phyloP scores from a whole-genome alignment of 495 filamentous ascomycete genomes.

The Aspergillus sclerotioniger region DNA sequence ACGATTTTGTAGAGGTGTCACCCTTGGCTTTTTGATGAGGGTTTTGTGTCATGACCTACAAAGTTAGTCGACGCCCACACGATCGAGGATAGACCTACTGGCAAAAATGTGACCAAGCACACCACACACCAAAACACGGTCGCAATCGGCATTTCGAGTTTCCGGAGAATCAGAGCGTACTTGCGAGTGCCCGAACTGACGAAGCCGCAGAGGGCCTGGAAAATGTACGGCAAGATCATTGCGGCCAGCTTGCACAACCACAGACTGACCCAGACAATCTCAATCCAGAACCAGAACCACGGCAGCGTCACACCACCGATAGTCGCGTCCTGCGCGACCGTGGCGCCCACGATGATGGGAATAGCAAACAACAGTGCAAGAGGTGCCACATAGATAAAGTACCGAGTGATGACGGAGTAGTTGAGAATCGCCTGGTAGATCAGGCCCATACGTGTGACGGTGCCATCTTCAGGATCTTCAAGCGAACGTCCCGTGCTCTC shows the following conservation, averaged over 20 bases:
- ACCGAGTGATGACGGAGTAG: slow-evolving; percentile 83
- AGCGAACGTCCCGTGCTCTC: slow-evolving; percentile 40
- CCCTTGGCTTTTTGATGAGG: slow-evolving; percentile 28
- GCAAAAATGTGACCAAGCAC: slow-evolving; percentile 73
- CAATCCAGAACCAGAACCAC: slow-evolving; percentile 87
- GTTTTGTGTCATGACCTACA: slow-evolving; percentile 55
- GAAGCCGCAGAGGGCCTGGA: slow-evolving; percentile 84
- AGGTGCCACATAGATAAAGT: slow-evolving; percentile 84
- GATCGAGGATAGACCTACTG: slow-evolving; percentile 38
- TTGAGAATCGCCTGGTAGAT: slow-evolving; percentile 82
- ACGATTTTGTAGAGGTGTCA: slow-evolving; percentile 41
- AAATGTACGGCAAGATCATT: slow-evolving; percentile 72
- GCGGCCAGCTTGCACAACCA: slow-evolving; percentile 86
- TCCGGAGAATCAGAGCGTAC: slow-evolving; percentile 77
- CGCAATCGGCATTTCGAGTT: slow-evolving; percentile 80
- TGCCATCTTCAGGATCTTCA: slow-evolving; percentile 55
- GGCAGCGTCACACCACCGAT: slow-evolving; percentile 68
- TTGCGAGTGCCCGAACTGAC: slow-evolving; percentile 90
- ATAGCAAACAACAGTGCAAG: slow-evolving; percentile 71
- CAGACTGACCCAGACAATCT: slow-evolving; percentile 82
- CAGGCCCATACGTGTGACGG: slow-evolving; percentile 78
- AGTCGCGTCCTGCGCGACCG: slow-evolving; percentile 44
- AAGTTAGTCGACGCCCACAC: slow-evolving; percentile 38
- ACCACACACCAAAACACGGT: slow-evolving; percentile 85
- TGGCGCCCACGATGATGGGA: slow-evolving; percentile 76